These are phyloP conservation scores for Lactifluus rugatus DNA, from an alignment of 768 basidiomycete genomes.

Conservation along the genomic window DNA sequence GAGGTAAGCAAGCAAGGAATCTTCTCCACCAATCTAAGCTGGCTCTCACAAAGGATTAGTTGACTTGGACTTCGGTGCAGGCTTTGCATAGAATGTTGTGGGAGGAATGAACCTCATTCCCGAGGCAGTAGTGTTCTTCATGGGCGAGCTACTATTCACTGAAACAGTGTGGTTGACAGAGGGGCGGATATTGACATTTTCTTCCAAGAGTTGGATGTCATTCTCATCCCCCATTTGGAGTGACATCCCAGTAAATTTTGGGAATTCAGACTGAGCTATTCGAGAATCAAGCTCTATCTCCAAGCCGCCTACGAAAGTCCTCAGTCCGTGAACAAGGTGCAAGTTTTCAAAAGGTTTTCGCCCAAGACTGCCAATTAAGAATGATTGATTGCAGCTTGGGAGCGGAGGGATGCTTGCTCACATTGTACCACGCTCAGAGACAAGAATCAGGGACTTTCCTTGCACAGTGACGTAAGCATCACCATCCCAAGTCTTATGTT, in stretches of 20 bases:
- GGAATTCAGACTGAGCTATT: constrained; percentile 43
- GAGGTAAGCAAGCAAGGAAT: neutral
- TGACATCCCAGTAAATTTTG: constrained; percentile 30
- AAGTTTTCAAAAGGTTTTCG: constrained; percentile 52
- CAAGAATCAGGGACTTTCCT: constrained; percentile 45
- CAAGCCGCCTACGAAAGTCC: constrained; percentile 44
- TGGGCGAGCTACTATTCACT: constrained; percentile 15
- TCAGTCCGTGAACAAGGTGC: constrained; percentile 34
- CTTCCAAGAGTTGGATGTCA: constrained; percentile 12
- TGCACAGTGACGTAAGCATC: constrained; percentile 52
- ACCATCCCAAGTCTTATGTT: constrained; percentile 84
- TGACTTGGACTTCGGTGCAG: constrained; percentile 24
- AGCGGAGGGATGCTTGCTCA: constrained; percentile 27
- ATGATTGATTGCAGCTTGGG: neutral
- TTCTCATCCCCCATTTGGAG: constrained; percentile 25
- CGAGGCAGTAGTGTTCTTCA: constrained; percentile 17
- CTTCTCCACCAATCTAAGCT: neutral
- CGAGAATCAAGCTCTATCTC: constrained; percentile 52
- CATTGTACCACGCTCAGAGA: constrained; percentile 66
- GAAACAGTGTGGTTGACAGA: neutral
- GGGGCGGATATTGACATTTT: constrained; percentile 4
- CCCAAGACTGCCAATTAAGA: constrained; percentile 40
- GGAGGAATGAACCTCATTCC: constrained; percentile 40
- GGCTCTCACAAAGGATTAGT: constrained; percentile 39
- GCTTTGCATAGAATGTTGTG: constrained; percentile 51